Evolutionary conservation across 306 rosid genomes (phyloP).

Genomic region (Arachis stenosperma): DNA sequence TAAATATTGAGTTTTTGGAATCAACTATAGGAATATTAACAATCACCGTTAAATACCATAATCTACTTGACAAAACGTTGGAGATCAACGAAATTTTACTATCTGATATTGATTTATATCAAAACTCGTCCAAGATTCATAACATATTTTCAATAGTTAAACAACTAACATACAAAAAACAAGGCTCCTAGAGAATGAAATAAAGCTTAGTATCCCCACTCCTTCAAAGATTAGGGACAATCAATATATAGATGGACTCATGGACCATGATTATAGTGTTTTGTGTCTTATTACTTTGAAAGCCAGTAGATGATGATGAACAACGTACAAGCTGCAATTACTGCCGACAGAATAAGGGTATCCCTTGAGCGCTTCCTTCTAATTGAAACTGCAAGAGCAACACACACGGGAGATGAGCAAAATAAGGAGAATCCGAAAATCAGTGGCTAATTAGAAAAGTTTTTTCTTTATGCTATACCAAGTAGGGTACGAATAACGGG

Average conservation of each 20-base stretch:
- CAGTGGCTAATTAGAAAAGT: conserved; percentile 16
- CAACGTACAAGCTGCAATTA: conserved; percentile 95
- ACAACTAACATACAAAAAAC: conserved; percentile 31
- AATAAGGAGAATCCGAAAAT: conserved; percentile 14
- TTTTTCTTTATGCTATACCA: conserved; percentile 51
- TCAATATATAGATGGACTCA: conserved; percentile 22
- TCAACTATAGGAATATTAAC: background rate
- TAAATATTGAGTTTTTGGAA: conserved; percentile 1
- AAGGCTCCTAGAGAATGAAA: conserved; percentile 35
- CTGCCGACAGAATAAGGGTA: conserved; percentile 84
- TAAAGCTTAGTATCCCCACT: conserved; percentile 15
- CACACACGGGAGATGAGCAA: conserved; percentile 20
- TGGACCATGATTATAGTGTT: conserved; percentile 38
- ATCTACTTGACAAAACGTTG: background rate
- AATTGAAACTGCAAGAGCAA: conserved; percentile 72
- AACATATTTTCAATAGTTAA: background rate
- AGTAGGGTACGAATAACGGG: conserved; percentile 86
- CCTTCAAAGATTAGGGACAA: conserved; percentile 19
- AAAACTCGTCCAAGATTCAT: conserved; percentile 1
- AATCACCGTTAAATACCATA: background rate
- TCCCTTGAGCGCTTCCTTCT: conserved; percentile 88
- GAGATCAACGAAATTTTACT: background rate
- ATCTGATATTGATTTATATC: conserved; percentile 19
- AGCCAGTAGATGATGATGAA: conserved; percentile 97
- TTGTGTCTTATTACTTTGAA: conserved; percentile 63